These are phyloP conservation scores for Polygonum maritimum DNA, from an alignment of 148 eudicot species.

Conservation along the genomic window DNA sequence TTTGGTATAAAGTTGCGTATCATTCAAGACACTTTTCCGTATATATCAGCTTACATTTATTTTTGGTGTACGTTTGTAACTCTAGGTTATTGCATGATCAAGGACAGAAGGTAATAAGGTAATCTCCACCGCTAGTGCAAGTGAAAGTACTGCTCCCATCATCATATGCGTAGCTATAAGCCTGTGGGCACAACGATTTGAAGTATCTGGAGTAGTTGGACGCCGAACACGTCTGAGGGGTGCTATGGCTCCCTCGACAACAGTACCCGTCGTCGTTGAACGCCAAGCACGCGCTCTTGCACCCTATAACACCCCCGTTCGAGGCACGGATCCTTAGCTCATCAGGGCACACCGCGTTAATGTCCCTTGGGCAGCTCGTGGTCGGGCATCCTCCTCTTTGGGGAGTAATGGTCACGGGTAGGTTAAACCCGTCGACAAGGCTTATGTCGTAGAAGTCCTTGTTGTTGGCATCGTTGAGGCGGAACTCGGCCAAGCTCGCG, in stretches of 20 bases:
- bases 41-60: too few species aligned
- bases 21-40: too few species aligned
- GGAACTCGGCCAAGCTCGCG: background rate
- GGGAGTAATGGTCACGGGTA: too few species aligned
- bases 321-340: too few species aligned
- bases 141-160: slow-evolving; percentile 71
- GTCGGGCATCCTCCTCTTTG: too few species aligned
- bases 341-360: too few species aligned
- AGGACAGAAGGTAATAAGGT: slow-evolving; percentile 80
- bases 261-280: slow-evolving; percentile 61
- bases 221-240: slow-evolving; percentile 72
- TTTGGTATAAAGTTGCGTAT: too few species aligned
- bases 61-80: too few species aligned
- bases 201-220: slow-evolving; percentile 58
- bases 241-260: slow-evolving; percentile 54
- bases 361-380: too few species aligned
- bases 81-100: background rate
- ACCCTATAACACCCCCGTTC: slow-evolving; percentile 24
- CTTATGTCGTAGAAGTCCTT: too few species aligned
- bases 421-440: too few species aligned
- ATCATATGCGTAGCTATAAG: slow-evolving; percentile 81
- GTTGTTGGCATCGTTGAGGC: too few species aligned
- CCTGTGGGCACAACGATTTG: slow-evolving; percentile 79
- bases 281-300: slow-evolving; percentile 87
- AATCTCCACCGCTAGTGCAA: slow-evolving; percentile 61